Evolutionary conservation across 1,139 yeast genomes (phyloP).

Genomic region (Wickerhamomyces sp.): DNA sequence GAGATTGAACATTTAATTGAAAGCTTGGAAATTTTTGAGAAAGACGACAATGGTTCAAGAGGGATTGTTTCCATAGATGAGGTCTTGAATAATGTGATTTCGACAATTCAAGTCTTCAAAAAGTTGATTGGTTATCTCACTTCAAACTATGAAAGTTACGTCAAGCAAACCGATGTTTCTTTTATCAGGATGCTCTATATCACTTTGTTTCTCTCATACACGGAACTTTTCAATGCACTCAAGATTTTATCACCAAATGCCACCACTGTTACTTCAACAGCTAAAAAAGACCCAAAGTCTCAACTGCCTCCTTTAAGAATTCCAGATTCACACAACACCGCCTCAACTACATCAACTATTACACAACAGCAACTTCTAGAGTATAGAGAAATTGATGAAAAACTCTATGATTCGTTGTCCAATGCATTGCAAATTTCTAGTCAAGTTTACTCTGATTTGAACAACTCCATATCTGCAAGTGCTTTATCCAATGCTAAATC

Average conservation of each 20-base stretch:
- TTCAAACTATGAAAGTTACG: slow-evolving; percentile 42
- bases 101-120: slow-evolving; percentile 41
- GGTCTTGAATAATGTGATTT: slow-evolving; percentile 30
- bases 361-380: slow-evolving; percentile 29
- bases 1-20: slow-evolving; percentile 58
- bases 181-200: slow-evolving; percentile 70
- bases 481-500: slow-evolving; percentile 34
- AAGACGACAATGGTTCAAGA: slow-evolving; percentile 23
- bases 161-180: slow-evolving; percentile 57
- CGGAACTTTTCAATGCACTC: slow-evolving; percentile 75
- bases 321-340: slow-evolving; percentile 8
- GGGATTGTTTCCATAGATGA: slow-evolving; percentile 26
- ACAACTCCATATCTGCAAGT: slow-evolving; percentile 68
- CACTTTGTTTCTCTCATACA: slow-evolving; percentile 66
- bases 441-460: slow-evolving; percentile 72
- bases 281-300: slow-evolving; percentile 6
- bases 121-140: slow-evolving; percentile 45
- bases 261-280: slow-evolving; percentile 9
- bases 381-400: slow-evolving; percentile 61
- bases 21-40: slow-evolving; percentile 51
- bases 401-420: slow-evolving; percentile 67
- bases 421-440: slow-evolving; percentile 76
- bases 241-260: slow-evolving; percentile 40
- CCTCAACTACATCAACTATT: slow-evolving; percentile 11
- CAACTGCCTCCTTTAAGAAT: slow-evolving; percentile 19